Evolutionary conservation across 805 yeast species (phyloP), one percentile per base, ranked within the genome.

Genomic region (Yarrowia keelungensis): DNA sequence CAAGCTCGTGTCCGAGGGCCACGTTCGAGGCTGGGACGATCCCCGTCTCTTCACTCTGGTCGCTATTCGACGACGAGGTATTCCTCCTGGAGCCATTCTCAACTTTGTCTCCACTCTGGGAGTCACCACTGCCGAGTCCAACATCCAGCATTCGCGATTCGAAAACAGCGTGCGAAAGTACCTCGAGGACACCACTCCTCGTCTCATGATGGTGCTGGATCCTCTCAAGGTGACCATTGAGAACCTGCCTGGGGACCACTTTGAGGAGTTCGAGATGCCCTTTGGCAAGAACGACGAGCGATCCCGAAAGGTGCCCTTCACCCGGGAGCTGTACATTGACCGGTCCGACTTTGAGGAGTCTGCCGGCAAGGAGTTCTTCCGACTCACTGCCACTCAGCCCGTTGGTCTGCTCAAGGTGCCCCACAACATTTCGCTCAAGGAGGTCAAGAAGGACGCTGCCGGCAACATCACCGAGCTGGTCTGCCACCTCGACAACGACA

Each of bases 1-100:
- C 72, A 90, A 92, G 79, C 84, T 95, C 73, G 98, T 95, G 26
- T 89, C 86, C 69, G 95, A 87, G 36, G 81, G 84, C 5, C 81
- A 84, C 75, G 99, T 95, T 32, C 87, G 97, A 78, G 97, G 92
- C 56, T 95, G 99, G 99, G 96, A 95, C 79, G 99, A 95, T 80
- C 99, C 99, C 75, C 86, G 99, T 76, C 84, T 95, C 77, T 95
- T 88, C 79, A 95, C 99, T 5, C 85, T 95, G 74, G 99, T 92
- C 74, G 97, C 95, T 65, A 87, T 95, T 71, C 89, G 92, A 77
- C 90, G 99, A 78, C 91, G 99, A 77, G 99, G 99, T 82, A 89
- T 95, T 9, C 99, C 99, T 73, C 99, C 99, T 12, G 98, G 98
- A 54, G 98, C 98, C 38, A 91, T 95, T 77, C 84, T 95, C 77